Base-by-base conservation (phyloP, 192 early-diverging fungal species). In the Podila verticillata region DNA sequence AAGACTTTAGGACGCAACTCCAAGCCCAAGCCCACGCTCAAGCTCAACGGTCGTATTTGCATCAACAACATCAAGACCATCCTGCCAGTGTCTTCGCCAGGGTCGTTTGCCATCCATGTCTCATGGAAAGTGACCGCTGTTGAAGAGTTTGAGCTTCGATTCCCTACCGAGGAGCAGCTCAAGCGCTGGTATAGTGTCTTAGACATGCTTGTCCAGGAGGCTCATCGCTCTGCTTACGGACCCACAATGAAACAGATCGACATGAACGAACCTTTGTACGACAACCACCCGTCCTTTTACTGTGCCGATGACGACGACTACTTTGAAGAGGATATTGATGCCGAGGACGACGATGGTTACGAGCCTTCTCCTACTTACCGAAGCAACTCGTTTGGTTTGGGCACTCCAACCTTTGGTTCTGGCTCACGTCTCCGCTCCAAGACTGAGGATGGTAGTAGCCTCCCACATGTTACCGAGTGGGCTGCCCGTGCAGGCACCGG, bases 91-190 rank as follows among this genome's bases (percentile, higher is more conserved):
- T 31, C 82, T 31, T 28, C 49, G 13, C 88, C 87, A 48, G 82
- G 80, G 28, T 66, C 91, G 4, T 85, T 87, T 72, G 64, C 68
- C 8, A 74, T 95, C 34, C 89, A 91, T 47, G 92, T 99, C 47
- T 96, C 91, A 70, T 99, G 97, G 97, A 79, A 75, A 32, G 90
- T 54, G n/a, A 54, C 93, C 48, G 93, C 91, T 44, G 83, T 83
- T n/a, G 93, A 93, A 31, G 91, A 92, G 60, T 97, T 99, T 85
- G 90, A 89, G 62, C 83, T 99, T 17, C 92, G 92, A 49, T 96
- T 95, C 80, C 84, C 95, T 19, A 94, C 95, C 67, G 92, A 92
- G 74, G 98, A 99, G 70, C 96, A 97, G 75, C 89, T 96, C 26
- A 90, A 89, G 68, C 86, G 92, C 68, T 99, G 98, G 98, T 88